Percentiles rank a stretch among this genome's conserved stretches.
phyloP scores from a whole-genome alignment of 1,139 yeast genomes.

The Candida tetrigidarum region DNA sequence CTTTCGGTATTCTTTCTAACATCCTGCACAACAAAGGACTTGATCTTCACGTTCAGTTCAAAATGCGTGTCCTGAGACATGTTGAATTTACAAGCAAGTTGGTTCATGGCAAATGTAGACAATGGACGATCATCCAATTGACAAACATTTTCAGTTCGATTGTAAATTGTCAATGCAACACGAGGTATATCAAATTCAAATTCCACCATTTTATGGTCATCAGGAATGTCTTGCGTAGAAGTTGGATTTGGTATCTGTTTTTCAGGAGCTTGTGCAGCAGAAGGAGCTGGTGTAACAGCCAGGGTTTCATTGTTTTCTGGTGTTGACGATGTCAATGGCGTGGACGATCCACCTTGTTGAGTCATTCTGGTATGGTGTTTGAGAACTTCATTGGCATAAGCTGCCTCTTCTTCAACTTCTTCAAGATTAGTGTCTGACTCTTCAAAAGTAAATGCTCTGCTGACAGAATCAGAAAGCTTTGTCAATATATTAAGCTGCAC shows the following conservation, averaged over 20 bases:
- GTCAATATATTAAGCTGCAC: constrained; percentile 68
- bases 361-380: constrained; percentile 27
- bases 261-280: no score
- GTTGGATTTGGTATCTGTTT: no score
- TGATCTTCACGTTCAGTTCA: constrained; percentile 63
- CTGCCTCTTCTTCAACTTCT: constrained; percentile 72
- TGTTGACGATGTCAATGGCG: no score
- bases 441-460: constrained; percentile 55
- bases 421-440: constrained; percentile 41
- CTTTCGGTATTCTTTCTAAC: constrained; percentile 64
- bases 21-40: constrained; percentile 80
- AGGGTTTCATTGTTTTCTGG: no score
- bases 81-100: constrained; percentile 52
- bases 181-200: constrained; percentile 63
- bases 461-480: constrained; percentile 58
- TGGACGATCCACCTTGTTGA: constrained; percentile 10
- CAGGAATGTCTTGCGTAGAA: constrained; percentile 17
- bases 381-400: constrained; percentile 51
- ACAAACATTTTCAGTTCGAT: constrained; percentile 49
- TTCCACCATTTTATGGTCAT: constrained; percentile 45
- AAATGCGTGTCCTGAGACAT: constrained; percentile 61
- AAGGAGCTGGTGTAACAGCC: no score
- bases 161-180: constrained; percentile 66
- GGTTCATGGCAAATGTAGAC: constrained; percentile 67
- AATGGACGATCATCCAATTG: constrained; percentile 41